These are phyloP conservation scores for Arthroderma sp. DNA, from an alignment of 2,329 filamentous ascomycete species.

Conservation along the genomic window DNA sequence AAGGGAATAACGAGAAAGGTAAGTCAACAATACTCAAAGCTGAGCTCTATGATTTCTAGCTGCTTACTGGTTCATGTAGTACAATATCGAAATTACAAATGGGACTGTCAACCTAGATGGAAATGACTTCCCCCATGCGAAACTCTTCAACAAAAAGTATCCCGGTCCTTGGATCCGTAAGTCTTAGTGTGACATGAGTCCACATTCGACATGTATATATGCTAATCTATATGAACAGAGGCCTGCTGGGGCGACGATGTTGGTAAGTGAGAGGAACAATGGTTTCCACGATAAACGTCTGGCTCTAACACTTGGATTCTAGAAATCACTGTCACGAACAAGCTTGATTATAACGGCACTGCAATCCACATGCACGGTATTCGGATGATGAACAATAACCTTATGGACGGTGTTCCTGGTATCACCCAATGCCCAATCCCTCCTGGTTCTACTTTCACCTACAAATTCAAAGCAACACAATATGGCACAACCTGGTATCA, in stretches of 20 bases:
- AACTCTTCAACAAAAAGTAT: constrained; percentile 8
- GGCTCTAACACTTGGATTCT: neutral
- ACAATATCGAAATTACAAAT: constrained; percentile 5
- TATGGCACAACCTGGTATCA: constrained; percentile 24
- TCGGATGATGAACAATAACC: constrained; percentile 19
- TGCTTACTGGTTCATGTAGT: neutral
- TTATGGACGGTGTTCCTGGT: constrained; percentile 20
- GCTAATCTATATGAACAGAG: constrained; percentile 5
- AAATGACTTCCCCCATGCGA: constrained; percentile 5
- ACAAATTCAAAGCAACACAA: constrained; percentile 18
- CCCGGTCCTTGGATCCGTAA: constrained; percentile 11
- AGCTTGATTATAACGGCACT: constrained; percentile 10
- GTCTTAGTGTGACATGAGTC: neutral
- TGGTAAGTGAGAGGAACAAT: constrained; percentile 1
- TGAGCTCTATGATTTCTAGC: neutral
- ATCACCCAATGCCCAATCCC: constrained; percentile 30
- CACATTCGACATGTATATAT: neutral
- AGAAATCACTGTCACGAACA: constrained; percentile 10
- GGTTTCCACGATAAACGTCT: too few species aligned
- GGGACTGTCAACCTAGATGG: constrained; percentile 9
- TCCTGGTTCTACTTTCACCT: constrained; percentile 22
- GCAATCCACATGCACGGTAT: constrained; percentile 20
- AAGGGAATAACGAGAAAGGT: constrained; percentile 8
- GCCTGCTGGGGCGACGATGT: constrained; percentile 10
- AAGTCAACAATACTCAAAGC: neutral